Percentiles rank a stretch among this genome's conserved stretches.
Evolutionary conservation across 2,329 filamentous ascomycete genomes (phyloP).

Genomic region (Cercospora brassicicola): DNA sequence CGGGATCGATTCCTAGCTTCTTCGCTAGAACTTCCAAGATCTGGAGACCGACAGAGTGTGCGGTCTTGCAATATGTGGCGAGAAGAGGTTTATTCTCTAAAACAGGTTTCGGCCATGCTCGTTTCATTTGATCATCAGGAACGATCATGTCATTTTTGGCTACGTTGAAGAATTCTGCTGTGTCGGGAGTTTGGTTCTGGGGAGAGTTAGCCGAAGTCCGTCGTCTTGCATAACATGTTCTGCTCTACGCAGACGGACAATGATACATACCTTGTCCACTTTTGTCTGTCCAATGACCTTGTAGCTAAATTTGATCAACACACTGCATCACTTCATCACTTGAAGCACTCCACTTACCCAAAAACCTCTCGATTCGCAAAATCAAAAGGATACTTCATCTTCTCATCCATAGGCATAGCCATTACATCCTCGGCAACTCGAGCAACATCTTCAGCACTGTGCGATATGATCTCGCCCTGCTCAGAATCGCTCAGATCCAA

Average conservation of each 20-base stretch:
- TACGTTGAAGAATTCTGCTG: constrained; percentile 60
- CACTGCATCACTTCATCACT: neutral
- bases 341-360: constrained; percentile 21
- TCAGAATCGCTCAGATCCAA: constrained; percentile 48
- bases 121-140: constrained; percentile 36
- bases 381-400: constrained; percentile 49
- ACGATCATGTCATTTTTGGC: constrained; percentile 56
- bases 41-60: constrained; percentile 50
- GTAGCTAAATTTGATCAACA: constrained; percentile 28
- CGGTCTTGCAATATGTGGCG: constrained; percentile 47
- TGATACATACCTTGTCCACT: constrained; percentile 42
- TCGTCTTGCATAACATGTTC: neutral
- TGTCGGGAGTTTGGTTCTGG: constrained; percentile 49
- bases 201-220: neutral
- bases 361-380: constrained; percentile 46
- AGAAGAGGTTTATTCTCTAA: constrained; percentile 38
- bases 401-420: constrained; percentile 51
- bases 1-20: constrained; percentile 46
- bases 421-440: constrained; percentile 50
- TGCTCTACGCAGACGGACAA: neutral
- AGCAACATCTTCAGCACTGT: constrained; percentile 33
- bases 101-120: constrained; percentile 33
- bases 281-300: constrained; percentile 48
- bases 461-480: constrained; percentile 33
- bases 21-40: constrained; percentile 50